Conservation (phyloP, 2,329 filamentous ascomycete species). For the Thielaviopsis musarum region DNA sequence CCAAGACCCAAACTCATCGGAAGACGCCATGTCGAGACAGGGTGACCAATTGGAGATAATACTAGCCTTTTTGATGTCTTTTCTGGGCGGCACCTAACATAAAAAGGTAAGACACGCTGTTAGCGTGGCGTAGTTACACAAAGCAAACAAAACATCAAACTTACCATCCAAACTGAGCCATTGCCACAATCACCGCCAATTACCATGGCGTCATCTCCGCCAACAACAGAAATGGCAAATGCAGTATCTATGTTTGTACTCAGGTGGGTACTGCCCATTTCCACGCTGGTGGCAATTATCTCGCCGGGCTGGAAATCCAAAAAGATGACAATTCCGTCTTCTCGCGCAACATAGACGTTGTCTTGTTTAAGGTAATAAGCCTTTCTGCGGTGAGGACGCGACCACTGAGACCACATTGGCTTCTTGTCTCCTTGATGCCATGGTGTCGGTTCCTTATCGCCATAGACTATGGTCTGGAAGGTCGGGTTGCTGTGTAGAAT, state of each 20-base stretch:
- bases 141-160: slow-evolving; percentile 13
- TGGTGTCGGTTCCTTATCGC: slow-evolving; percentile 23
- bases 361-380: slow-evolving; percentile 49
- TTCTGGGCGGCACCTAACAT: slow-evolving; percentile 34
- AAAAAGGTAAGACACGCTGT: slow-evolving; percentile 6
- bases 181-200: slow-evolving; percentile 63
- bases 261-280: slow-evolving; percentile 16
- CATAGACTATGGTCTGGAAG: slow-evolving; percentile 29
- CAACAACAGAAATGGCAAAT: slow-evolving; percentile 58
- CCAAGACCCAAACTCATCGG: slow-evolving; percentile 21
- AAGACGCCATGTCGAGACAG: slow-evolving; percentile 37
- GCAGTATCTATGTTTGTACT: slow-evolving; percentile 59
- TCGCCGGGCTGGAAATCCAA: slow-evolving; percentile 47
- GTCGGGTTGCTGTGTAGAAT: slow-evolving; percentile 33
- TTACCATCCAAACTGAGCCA: slow-evolving; percentile 59
- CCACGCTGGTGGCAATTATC: slow-evolving; percentile 18
- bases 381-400: slow-evolving; percentile 53
- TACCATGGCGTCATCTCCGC: slow-evolving; percentile 60
- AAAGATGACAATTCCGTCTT: slow-evolving; percentile 68
- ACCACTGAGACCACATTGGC: slow-evolving; percentile 73
- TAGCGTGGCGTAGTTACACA: not conserved
- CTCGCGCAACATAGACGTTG: slow-evolving; percentile 69
- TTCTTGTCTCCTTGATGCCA: slow-evolving; percentile 28
- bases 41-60: slow-evolving; percentile 48
- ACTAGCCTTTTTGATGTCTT: slow-evolving; percentile 26